These are phyloP conservation scores for Chrysosporium keratinophilum DNA, from an alignment of 2,329 filamentous ascomycete genomes.

Conservation along the genomic window DNA sequence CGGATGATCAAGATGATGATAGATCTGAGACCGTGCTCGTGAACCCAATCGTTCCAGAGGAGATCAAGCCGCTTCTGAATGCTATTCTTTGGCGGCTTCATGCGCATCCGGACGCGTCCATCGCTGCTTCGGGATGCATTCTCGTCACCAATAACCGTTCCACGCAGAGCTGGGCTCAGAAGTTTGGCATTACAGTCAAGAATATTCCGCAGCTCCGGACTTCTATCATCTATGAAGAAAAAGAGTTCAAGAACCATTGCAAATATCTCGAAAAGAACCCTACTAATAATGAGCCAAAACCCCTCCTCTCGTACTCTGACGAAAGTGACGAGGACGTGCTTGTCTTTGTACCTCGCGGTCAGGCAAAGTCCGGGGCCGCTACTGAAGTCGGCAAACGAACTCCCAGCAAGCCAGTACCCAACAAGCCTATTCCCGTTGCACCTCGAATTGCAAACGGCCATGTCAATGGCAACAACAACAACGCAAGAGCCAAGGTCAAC, in stretches of 20 bases:
- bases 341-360: slow-evolving; percentile 37
- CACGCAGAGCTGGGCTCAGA: slow-evolving; percentile 38
- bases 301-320: slow-evolving; percentile 38
- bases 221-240: slow-evolving; percentile 39
- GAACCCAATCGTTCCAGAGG: slow-evolving; percentile 28
- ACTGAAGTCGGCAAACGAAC: slow-evolving; percentile 13
- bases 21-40: slow-evolving; percentile 18
- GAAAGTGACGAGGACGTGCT: slow-evolving; percentile 41
- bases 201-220: slow-evolving; percentile 41
- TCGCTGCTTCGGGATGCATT: slow-evolving; percentile 31
- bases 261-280: slow-evolving; percentile 38
- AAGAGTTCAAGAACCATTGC: slow-evolving; percentile 37
- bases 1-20: slow-evolving; percentile 19
- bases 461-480: slow-evolving; percentile 1
- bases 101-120: slow-evolving; percentile 24
- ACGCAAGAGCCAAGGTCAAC: slow-evolving; percentile 16
- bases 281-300: slow-evolving; percentile 30
- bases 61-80: slow-evolving; percentile 36
- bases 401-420: slow-evolving; percentile 16
- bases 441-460: slow-evolving; percentile 8
- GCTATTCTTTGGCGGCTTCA: slow-evolving; percentile 39
- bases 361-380: slow-evolving; percentile 28
- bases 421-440: slow-evolving; percentile 21
- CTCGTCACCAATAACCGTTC: slow-evolving; percentile 37
- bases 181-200: slow-evolving; percentile 39